Evolutionary conservation across 257 asterid species (phyloP).

Genomic region (Avicennia marina): DNA sequence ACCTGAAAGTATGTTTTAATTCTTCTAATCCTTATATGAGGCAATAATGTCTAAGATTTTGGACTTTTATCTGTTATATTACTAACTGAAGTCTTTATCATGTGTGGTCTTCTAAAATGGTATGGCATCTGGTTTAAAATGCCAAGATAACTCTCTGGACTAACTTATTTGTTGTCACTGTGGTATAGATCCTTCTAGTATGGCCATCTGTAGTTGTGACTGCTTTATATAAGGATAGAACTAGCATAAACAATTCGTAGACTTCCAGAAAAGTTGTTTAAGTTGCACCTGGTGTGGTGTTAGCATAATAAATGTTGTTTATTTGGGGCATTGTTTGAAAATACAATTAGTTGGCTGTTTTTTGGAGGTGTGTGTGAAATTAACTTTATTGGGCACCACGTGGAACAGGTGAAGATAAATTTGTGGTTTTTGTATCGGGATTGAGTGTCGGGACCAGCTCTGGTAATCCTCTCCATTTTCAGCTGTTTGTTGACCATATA

Average conservation of each 20-base stretch:
- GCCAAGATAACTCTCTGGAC: too few relatives aligned
- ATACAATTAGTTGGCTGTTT: not conserved
- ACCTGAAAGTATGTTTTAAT: not conserved
- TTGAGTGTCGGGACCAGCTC: constrained; percentile 73
- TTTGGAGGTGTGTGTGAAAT: not conserved
- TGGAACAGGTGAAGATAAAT: constrained; percentile 83
- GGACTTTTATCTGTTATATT: not conserved
- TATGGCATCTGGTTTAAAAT: too few relatives aligned
- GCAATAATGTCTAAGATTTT: not conserved
- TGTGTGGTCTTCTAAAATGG: not conserved
- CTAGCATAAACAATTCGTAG: too few relatives aligned
- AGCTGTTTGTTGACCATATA: constrained; percentile 91
- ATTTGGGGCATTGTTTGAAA: not conserved
- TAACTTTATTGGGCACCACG: constrained; percentile 1
- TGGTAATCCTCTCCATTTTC: constrained; percentile 82
- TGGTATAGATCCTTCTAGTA: not conserved
- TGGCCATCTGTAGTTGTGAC: not conserved
- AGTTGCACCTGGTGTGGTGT: not conserved
- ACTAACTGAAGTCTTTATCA: not conserved
- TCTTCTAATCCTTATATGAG: not conserved
- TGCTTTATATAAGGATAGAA: too few relatives aligned
- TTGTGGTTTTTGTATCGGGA: constrained; percentile 81
- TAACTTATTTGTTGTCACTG: too few relatives aligned
- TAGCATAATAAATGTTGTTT: not conserved
- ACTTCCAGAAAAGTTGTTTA: not conserved